Evolutionary conservation across 345 rosid genomes (phyloP).

Genomic region (Salix brachista): DNA sequence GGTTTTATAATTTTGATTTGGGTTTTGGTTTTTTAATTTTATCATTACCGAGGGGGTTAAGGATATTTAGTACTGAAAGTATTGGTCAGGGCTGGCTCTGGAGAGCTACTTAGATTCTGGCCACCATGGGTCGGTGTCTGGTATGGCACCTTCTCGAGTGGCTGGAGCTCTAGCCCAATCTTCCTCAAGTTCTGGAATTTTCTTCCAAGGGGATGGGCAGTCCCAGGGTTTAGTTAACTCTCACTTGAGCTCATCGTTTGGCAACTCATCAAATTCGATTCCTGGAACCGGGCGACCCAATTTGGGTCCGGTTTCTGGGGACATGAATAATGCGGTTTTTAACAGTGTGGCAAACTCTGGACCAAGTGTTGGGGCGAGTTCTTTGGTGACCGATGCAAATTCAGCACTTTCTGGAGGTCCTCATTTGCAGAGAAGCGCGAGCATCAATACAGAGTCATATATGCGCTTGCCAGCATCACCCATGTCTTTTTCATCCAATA

Average conservation of each 20-base stretch:
- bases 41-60: constrained; percentile 26
- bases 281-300: constrained; percentile 69
- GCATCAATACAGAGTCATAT: constrained; percentile 86
- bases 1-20: background rate
- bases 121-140: constrained; percentile 53
- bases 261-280: constrained; percentile 68
- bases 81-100: constrained; percentile 56
- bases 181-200: constrained; percentile 89
- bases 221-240: constrained; percentile 82
- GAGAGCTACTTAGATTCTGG: constrained; percentile 66
- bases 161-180: constrained; percentile 80
- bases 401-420: constrained; percentile 88
- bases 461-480: constrained; percentile 97
- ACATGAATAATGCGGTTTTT: constrained; percentile 70
- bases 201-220: constrained; percentile 95
- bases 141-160: constrained; percentile 73
- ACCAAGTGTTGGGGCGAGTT: constrained; percentile 91
- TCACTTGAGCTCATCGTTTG: constrained; percentile 74
- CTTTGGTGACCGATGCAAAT: constrained; percentile 92
- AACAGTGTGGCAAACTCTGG: constrained; percentile 85
- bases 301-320: constrained; percentile 75
- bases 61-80: constrained; percentile 21
- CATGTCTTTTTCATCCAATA: constrained; percentile 89
- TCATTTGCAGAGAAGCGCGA: constrained; percentile 88
- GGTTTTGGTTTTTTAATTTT: constrained; percentile 16